Base-by-base conservation (phyloP, 371 early-diverging fungal genomes). In the Haplosporangium sp. region DNA sequence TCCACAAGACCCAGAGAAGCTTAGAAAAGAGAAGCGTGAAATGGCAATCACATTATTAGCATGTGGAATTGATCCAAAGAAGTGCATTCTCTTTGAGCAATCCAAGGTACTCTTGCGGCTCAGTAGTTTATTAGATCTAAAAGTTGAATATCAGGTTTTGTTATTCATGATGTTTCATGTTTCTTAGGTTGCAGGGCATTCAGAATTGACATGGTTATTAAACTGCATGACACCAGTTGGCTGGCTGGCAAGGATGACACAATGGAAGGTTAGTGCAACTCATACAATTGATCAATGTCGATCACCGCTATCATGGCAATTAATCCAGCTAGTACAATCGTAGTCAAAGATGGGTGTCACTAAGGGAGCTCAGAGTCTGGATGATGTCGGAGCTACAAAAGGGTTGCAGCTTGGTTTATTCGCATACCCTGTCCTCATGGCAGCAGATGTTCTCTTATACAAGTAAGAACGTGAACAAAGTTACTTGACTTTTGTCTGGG, bases 361-460 rank as follows among this genome's bases (percentile, higher is more conserved):
- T 1, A 71, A 74, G 47, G 78, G 74, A 13, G 57, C 67, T 4
- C 82, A 88, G 38, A 83, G 84, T 44, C 63, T 89, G 20, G 85
- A 86, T 0, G 89, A 88, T 48, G 85, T 83, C n/a, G 84, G 77
- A 4, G 62, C 85, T 27, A 84, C 89, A 2, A 68, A 81, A 17
- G 91, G 91, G 0, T 77, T 93, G 45, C 88, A 88, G 35, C 85
- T 95, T 63, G 98, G 98, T 0, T 74, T 98, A 19, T 91, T 97
- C 72, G 91, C 96, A 9, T 98, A 98, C 63, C 98, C 98, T 3
- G 94, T 96, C 3, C 86, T 98, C 57, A 95, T 95, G 86, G 97
- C 97, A 0, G 96, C 98, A n/a, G 98, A 98, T 83, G 94, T 98
- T 45, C 74, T 98, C 39, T 76, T 97, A 0, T 98, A 97, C 87